Conservation (phyloP, 441 rosid species). For the Populus hybrid region DNA sequence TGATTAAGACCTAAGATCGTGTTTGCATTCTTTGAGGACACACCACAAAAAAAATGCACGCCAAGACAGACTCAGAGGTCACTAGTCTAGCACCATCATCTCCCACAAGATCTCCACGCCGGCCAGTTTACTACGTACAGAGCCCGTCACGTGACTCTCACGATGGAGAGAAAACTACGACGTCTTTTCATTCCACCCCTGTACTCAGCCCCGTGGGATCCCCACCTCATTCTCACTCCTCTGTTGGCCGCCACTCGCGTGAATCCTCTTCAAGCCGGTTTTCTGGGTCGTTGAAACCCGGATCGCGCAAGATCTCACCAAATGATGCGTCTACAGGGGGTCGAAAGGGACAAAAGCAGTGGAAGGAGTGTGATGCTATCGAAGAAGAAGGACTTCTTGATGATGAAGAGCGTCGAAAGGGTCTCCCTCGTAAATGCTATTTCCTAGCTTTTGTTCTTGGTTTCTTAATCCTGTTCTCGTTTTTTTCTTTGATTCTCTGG, state of each 20-base stretch:
- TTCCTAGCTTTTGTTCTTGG: conserved; percentile 69
- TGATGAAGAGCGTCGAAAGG: conserved; percentile 56
- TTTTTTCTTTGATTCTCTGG: conserved; percentile 82
- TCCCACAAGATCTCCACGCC: conserved; percentile 83
- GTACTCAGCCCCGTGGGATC: conserved; percentile 85
- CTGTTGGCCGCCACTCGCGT: conserved; percentile 82
- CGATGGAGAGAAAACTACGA: conserved; percentile 93
- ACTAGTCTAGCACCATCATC: conserved; percentile 84
- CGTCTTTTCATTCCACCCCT: conserved; percentile 94
- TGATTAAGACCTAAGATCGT: neutral
- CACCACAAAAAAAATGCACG: conserved; percentile 49
- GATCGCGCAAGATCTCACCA: conserved; percentile 79
- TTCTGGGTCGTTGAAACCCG: conserved; percentile 88
- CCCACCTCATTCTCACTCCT: conserved; percentile 90
- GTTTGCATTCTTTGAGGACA: neutral
- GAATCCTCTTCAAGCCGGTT: conserved; percentile 87
- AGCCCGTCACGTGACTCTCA: conserved; percentile 92
- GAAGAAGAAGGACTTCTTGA: conserved; percentile 95
- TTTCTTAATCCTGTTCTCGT: conserved; percentile 67
- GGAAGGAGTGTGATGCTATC: conserved; percentile 73
- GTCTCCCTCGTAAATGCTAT: conserved; percentile 80
- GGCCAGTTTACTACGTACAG: conserved; percentile 92
- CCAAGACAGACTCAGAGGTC: conserved; percentile 92
- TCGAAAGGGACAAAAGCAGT: conserved; percentile 52
- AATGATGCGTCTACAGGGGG: conserved; percentile 56